Conservation (phyloP, 768 basidiomycete genomes). For the Psilocybe subaeruginosa region DNA sequence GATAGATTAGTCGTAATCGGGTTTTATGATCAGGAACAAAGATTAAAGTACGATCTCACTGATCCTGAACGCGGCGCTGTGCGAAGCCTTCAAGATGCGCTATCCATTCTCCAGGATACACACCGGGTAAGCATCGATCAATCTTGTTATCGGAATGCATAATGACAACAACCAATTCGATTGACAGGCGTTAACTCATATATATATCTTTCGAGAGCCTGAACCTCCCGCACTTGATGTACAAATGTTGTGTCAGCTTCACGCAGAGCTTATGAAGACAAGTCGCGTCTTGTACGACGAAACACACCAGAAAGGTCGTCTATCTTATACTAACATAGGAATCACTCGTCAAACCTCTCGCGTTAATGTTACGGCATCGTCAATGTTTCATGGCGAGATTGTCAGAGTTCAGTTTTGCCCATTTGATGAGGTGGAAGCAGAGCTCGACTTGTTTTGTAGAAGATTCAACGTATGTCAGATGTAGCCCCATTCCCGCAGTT, state of each 20-base stretch:
- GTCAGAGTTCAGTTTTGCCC: constrained; percentile 22
- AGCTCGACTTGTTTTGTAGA: constrained; percentile 15
- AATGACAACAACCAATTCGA: neutral
- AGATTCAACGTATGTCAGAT: constrained; percentile 14
- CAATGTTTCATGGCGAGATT: neutral
- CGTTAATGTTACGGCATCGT: constrained; percentile 11
- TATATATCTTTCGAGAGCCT: neutral
- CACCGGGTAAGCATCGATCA: constrained; percentile 11
- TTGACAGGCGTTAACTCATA: constrained; percentile 16
- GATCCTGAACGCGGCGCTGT: constrained; percentile 14
- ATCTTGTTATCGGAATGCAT: neutral
- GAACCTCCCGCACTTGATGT: neutral
- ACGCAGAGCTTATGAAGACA: neutral
- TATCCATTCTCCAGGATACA: constrained; percentile 22
- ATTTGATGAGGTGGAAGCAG: constrained; percentile 16
- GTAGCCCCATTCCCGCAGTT: too few relatives aligned
- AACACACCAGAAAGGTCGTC: neutral
- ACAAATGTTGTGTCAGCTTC: neutral
- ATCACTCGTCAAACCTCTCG: constrained; percentile 15
- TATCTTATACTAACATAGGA: constrained; percentile 19
- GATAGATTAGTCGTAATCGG: constrained; percentile 11
- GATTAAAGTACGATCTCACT: too few relatives aligned
- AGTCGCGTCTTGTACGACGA: neutral
- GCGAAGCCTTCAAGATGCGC: constrained; percentile 10
- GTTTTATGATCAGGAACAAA: constrained; percentile 11